Base-by-base conservation (phyloP, 768 basidiomycete species). In the Clavaria fumosa region DNA sequence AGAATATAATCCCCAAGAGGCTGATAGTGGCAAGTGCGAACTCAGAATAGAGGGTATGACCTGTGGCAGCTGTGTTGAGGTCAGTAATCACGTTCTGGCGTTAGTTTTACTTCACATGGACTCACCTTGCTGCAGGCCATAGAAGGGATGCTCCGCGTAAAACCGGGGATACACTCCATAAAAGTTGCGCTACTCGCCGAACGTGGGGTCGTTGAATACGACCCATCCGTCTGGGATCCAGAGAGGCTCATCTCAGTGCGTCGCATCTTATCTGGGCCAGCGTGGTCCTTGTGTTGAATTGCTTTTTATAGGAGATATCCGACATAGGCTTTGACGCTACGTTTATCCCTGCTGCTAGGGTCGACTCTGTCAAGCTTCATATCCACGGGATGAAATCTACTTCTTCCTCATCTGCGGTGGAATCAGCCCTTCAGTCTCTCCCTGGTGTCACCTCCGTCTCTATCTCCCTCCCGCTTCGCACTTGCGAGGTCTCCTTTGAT, bases 101-200 rank as follows among this genome's bases (percentile, higher is more conserved):
- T 12, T 21, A 12, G 10, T n/a, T n/a, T n/a, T n/a, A n/a, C 5
- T 23, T 43, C 20, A 43, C 22, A 34, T n/a, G 21, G 15, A 34
- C 9, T 17, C n/a, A 30, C 11, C 17, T 39, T 6, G 37, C 23
- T 18, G 9, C 44, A 86, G 79, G 73, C 82, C 10, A 90, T 91
- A 40, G 89, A 93, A 53, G 73, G 77, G 27, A 80, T 81, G 64
- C 69, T 93, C 15, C 65, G 77, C 50, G 64, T 63, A 12, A 85
- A 91, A 54, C 61, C 74, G n/a, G 95, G 95, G n/a, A 90, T 99
- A 35, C 60, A 75, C 43, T 83, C 79, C 7, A 60, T 95, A 43
- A 88, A 89, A 52, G 90, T 99, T n/a, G 91, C 91, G 17, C 69
- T 99, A n/a, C 69, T 99, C 18, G 88, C 95, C 9, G 93, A 99